phyloP scores from a whole-genome alignment of 805 yeast species.

The Ogataea paradorogensis region DNA sequence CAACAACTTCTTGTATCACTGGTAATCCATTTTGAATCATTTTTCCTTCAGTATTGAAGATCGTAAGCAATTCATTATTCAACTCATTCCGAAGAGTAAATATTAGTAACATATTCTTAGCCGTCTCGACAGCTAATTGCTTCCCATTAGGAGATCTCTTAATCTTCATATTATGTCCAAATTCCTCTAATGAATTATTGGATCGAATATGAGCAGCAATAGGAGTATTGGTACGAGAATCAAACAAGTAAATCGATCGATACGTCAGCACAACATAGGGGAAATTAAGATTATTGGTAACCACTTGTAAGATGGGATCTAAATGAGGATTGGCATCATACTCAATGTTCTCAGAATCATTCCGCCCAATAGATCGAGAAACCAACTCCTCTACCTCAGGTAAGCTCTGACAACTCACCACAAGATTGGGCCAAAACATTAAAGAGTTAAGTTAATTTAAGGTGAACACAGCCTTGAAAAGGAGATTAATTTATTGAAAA shows the following conservation, averaged over 20 bases:
- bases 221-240: conserved; percentile 43
- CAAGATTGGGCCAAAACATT: conserved; percentile 35
- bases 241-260: conserved; percentile 38
- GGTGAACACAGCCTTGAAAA: conserved; percentile 7
- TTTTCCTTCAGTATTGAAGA: conserved; percentile 30
- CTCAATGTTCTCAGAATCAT: conserved; percentile 5
- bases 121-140: conserved; percentile 41
- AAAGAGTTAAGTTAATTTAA: not conserved
- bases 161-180: conserved; percentile 45
- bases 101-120: conserved; percentile 38
- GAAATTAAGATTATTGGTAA: conserved; percentile 22
- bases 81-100: conserved; percentile 37
- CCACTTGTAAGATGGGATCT: conserved; percentile 33
- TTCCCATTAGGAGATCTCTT: conserved; percentile 36
- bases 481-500: conserved; percentile 5
- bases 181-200: conserved; percentile 39
- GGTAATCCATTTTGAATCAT: conserved; percentile 37
- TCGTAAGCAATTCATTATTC: conserved; percentile 30
- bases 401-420: conserved; percentile 22
- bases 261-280: conserved; percentile 37
- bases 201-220: conserved; percentile 47
- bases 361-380: conserved; percentile 11
- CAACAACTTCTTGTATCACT: conserved; percentile 10
- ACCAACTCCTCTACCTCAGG: conserved; percentile 28
- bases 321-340: conserved; percentile 27